Base-by-base conservation (phyloP, 2,329 filamentous ascomycete species). In the Plenodomus lindquistii region DNA sequence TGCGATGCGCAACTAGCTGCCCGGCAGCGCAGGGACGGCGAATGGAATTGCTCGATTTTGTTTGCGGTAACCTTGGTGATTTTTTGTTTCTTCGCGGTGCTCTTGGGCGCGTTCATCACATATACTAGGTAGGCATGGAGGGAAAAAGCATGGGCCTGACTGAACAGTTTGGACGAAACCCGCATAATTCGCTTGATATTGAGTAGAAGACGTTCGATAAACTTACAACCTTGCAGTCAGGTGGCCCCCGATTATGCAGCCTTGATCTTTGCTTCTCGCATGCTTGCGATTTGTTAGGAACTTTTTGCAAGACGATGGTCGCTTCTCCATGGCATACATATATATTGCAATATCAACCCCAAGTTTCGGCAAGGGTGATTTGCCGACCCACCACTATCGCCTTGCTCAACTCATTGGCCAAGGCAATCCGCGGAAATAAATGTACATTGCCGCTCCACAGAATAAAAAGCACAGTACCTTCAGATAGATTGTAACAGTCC, bases 21-120 rank as follows among this genome's bases (percentile, higher is more conserved):
- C 6, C 50, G 56, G 17, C 52, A 62, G 38, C 54, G 40, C 20
- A 50, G 58, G 15, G 60, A 56, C 7, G 50, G 53, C 8, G 47
- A 65, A 24, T 49, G 44, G 22, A 54, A 60, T 38, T 67, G 63
- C 41, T 66, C 63, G 41, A 48, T 38, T 4, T 61, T 66, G 60
- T 62, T 65, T 1, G 60, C 60, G 4, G 46, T 36, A 16, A 60
- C 59, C 0, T 62, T 66, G 35, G 62, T 66, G 22, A 35, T 49
- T 9, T 22, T 48, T 18, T 20, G 47, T 29, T 3, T 65, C 52
- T 43, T 39, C 55, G 17, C 55, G 34, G 36, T 52, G n/a, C 50
- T 64, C 42, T 38, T 68, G 16, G 65, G 63, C 0, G 56, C 60
- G 15, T 48, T 57, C 4, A 31, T 61, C 29, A 24, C 22, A 40